Evolutionary conservation across 352 stramenopile genomes (phyloP).

Genomic region (Pythium insidiosum): DNA sequence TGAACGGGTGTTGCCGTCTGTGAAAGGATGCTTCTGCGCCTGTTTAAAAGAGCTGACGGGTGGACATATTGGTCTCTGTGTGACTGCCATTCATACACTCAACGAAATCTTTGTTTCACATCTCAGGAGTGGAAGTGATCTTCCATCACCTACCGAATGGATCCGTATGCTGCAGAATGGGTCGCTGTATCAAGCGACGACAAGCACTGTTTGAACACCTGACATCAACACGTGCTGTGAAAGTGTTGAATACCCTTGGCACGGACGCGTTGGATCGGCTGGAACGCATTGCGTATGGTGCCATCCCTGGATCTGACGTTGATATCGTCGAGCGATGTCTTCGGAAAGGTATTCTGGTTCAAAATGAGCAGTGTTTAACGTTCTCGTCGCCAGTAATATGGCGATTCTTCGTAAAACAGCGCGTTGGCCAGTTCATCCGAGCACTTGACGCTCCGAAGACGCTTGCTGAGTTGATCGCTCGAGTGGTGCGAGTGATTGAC

Average conservation of each 20-base stretch:
- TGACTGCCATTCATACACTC: conserved; percentile 1
- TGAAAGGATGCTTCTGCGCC: conserved; percentile 5
- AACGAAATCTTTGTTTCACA: conserved; percentile 3
- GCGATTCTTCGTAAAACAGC: conserved; percentile 15
- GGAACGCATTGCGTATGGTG: conserved; percentile 3
- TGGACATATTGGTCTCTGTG: conserved; percentile 8
- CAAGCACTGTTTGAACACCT: conserved; percentile 4
- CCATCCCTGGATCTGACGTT: too few species aligned
- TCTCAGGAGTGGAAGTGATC: neutral
- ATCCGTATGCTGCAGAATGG: conserved; percentile 7
- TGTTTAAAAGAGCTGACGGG: too few species aligned
- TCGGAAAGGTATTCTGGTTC: conserved; percentile 10
- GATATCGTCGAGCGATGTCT: conserved; percentile 6
- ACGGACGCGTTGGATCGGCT: conserved; percentile 8
- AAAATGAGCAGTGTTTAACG: neutral
- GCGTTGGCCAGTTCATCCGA: conserved; percentile 8
- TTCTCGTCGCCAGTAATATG: conserved; percentile 15
- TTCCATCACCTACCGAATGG: conserved; percentile 4
- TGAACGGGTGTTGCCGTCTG: too few species aligned
- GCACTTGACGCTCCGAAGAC: conserved; percentile 6
- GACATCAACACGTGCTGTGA: too few species aligned
- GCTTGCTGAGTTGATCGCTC: conserved; percentile 9
- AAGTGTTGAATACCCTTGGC: conserved; percentile 8
- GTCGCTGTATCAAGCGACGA: neutral
- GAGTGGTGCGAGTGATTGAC: conserved; percentile 7